Evolutionary conservation across 202 grass and related monocot genomes (phyloP).

Genomic region (Carex arenaria): DNA sequence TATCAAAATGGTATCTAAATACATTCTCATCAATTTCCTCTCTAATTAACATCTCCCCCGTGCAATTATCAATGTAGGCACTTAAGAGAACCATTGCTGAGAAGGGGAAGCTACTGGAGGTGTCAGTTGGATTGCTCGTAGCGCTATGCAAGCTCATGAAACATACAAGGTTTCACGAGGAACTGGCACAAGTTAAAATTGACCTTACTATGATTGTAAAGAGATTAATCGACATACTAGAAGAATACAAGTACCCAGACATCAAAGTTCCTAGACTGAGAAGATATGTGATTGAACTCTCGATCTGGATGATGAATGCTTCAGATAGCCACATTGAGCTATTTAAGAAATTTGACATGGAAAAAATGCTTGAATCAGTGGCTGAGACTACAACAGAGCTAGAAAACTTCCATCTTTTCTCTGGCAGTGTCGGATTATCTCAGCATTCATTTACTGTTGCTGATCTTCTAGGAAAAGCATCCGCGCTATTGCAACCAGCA

Average conservation of each 20-base stretch:
- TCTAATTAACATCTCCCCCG: neutral
- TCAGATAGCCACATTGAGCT: neutral
- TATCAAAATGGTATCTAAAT: neutral
- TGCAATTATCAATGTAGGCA: constrained; percentile 19
- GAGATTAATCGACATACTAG: constrained; percentile 34
- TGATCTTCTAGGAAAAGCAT: constrained; percentile 35
- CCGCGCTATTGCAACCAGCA: constrained; percentile 20
- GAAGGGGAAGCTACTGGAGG: constrained; percentile 37
- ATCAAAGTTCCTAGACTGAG: constrained; percentile 59
- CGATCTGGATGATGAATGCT: constrained; percentile 42
- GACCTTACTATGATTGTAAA: constrained; percentile 21
- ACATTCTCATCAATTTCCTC: neutral
- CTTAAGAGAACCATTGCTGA: constrained; percentile 31
- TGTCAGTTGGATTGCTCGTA: constrained; percentile 47
- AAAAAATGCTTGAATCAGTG: constrained; percentile 41
- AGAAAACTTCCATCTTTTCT: constrained; percentile 75
- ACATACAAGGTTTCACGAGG: constrained; percentile 29
- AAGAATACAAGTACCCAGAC: constrained; percentile 28
- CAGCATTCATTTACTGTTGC: constrained; percentile 37
- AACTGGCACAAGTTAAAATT: constrained; percentile 24
- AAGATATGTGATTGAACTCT: constrained; percentile 54
- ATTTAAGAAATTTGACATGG: constrained; percentile 34
- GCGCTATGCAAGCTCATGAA: constrained; percentile 40
- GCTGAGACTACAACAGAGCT: constrained; percentile 69
- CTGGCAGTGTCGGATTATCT: constrained; percentile 52